These are phyloP conservation scores for Auricularia heimuer DNA, from an alignment of 768 basidiomycete genomes.

Conservation along the genomic window DNA sequence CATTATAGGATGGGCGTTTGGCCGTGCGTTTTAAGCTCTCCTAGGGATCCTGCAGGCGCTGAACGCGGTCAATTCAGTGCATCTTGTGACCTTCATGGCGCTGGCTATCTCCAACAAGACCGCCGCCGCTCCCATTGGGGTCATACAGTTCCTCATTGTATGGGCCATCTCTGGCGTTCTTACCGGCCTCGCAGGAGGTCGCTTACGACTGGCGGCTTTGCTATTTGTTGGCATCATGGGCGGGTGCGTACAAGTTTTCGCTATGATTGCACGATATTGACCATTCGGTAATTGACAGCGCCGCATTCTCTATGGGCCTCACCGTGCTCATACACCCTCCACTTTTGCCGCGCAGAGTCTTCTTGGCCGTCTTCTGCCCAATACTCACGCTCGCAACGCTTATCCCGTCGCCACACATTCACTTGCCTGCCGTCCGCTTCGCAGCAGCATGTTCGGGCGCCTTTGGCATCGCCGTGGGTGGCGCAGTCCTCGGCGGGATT, in stretches of 20 bases:
- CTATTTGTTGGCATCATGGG: slow-evolving; percentile 40
- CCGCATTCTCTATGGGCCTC: slow-evolving; percentile 38
- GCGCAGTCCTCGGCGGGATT: slow-evolving; percentile 42
- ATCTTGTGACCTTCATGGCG: slow-evolving; percentile 49
- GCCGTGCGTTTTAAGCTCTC: slow-evolving; percentile 31
- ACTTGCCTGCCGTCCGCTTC: slow-evolving; percentile 41
- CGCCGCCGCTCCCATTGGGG: slow-evolving; percentile 31
- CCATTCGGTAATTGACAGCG: slow-evolving; percentile 18
- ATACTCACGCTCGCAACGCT: slow-evolving; percentile 32
- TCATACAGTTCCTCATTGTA: slow-evolving; percentile 46
- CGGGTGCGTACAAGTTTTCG: slow-evolving; percentile 31
- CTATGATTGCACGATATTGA: slow-evolving; percentile 5
- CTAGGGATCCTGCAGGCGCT: neutral
- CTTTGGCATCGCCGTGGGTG: slow-evolving; percentile 43
- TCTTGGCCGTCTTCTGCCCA: slow-evolving; percentile 29
- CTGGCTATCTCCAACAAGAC: slow-evolving; percentile 46
- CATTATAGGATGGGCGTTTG: slow-evolving; percentile 47
- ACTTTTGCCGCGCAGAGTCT: slow-evolving; percentile 37
- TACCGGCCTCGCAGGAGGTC: slow-evolving; percentile 40
- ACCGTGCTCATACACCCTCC: slow-evolving; percentile 47
- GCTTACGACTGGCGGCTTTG: slow-evolving; percentile 45
- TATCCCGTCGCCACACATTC: slow-evolving; percentile 35
- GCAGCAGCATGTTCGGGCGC: slow-evolving; percentile 45
- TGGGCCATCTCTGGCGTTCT: slow-evolving; percentile 46
- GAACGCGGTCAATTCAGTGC: slow-evolving; percentile 27